Evolutionary conservation across 148 eudicot species (phyloP).

Genomic region (Rhododendron mucronatum): DNA sequence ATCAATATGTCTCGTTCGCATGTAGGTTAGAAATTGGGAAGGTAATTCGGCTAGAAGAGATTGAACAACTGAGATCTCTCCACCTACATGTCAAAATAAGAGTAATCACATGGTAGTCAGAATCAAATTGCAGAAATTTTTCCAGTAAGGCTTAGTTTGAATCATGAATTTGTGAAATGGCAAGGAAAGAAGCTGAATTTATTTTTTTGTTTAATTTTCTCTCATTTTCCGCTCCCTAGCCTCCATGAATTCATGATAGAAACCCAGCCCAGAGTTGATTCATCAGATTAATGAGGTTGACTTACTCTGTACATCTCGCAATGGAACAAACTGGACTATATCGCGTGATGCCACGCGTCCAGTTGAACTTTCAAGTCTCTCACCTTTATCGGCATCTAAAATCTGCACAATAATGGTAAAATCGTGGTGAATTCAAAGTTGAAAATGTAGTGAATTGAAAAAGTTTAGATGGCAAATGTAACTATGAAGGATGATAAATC

Average conservation of each 20-base stretch:
- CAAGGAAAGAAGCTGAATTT: neutral
- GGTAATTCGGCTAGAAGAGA: conserved; percentile 92
- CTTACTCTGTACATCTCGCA: conserved; percentile 87
- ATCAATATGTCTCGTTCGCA: conserved; percentile 65
- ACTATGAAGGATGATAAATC: neutral
- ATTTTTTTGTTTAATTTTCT: neutral
- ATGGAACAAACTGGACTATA: conserved; percentile 91
- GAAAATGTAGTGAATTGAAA: neutral
- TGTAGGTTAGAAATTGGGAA: conserved; percentile 75
- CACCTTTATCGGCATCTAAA: conserved; percentile 87
- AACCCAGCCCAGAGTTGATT: neutral
- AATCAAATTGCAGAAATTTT: neutral
- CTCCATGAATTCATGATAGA: neutral
- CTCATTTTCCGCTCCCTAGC: neutral
- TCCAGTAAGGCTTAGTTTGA: neutral
- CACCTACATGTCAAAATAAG: conserved; percentile 47
- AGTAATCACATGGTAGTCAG: neutral
- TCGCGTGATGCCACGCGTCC: conserved; percentile 92
- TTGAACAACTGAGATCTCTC: conserved; percentile 77
- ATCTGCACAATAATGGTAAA: conserved; percentile 35
- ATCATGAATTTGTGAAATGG: neutral
- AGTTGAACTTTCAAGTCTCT: conserved; percentile 78
- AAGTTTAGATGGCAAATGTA: neutral
- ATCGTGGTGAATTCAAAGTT: neutral
- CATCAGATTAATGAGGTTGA: neutral